A percentile compares a stretch with the other conserved stretches of the same genome.
Evolutionary conservation across 2,329 filamentous ascomycete species (phyloP).

Genomic region (Fonsecaea monophora): DNA sequence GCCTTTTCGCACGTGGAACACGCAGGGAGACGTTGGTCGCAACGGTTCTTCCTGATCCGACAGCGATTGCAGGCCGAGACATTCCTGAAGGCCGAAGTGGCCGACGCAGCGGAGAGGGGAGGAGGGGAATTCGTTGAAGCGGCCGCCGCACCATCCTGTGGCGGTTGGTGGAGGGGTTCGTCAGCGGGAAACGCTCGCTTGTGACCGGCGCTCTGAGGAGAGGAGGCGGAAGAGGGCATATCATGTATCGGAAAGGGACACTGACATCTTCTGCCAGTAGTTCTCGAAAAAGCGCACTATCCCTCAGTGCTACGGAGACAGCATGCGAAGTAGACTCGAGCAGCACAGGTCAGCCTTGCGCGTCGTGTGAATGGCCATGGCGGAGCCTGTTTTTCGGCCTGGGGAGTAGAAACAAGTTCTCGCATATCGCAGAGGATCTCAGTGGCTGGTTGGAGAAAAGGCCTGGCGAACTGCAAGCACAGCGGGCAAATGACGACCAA

Average conservation of each 20-base stretch:
- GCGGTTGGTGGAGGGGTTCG: slow-evolving; percentile 29
- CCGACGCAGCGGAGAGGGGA: slow-evolving; percentile 39
- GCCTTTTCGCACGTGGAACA: slow-evolving; percentile 94
- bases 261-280: slow-evolving; percentile 37
- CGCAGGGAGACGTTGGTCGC: slow-evolving; percentile 89
- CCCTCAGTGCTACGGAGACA: slow-evolving; percentile 6
- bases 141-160: slow-evolving; percentile 20
- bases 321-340: slow-evolving; percentile 7
- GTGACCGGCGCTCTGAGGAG: slow-evolving; percentile 37
- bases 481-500: slow-evolving; percentile 2
- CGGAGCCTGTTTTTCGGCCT: neutral
- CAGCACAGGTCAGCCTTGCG: slow-evolving; percentile 26
- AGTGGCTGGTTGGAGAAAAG: slow-evolving; percentile 19
- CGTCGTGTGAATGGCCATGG: slow-evolving; percentile 5
- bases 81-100: slow-evolving; percentile 70
- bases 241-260: slow-evolving; percentile 33
- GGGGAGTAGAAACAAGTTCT: neutral
- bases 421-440: slow-evolving; percentile 8
- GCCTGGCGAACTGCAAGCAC: neutral
- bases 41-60: slow-evolving; percentile 88
- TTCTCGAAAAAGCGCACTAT: slow-evolving; percentile 13
- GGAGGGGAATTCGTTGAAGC: slow-evolving; percentile 34
- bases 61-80: slow-evolving; percentile 96
- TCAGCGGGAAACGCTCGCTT: slow-evolving; percentile 41
- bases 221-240: slow-evolving; percentile 37